A percentile compares a stretch with the other conserved stretches of the same genome.
Conservation (phyloP, 208 protist genomes). For the Leishmania braziliensis region DNA sequence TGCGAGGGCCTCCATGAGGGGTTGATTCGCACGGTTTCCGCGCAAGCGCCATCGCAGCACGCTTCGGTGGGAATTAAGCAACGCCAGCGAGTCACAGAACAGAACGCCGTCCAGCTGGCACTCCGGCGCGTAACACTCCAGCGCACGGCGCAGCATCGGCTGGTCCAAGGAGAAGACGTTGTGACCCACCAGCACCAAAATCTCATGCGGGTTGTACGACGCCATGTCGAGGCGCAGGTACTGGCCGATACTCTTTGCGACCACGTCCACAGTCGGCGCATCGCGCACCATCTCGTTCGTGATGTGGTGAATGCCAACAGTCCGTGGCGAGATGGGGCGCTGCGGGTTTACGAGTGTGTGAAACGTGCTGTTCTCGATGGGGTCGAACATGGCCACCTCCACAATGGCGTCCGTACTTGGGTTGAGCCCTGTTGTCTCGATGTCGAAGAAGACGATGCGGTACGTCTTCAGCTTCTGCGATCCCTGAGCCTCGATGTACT, state of each 20-base stretch:
- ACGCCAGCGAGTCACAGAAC: constrained; percentile 80
- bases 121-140: constrained; percentile 43
- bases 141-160: constrained; percentile 76
- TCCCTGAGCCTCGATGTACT: constrained; percentile 39
- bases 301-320: constrained; percentile 85
- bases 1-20: constrained; percentile 58
- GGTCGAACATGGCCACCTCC: constrained; percentile 86
- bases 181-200: constrained; percentile 81
- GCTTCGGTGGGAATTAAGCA: constrained; percentile 37
- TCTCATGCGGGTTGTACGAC: constrained; percentile 50
- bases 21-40: constrained; percentile 27
- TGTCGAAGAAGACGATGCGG: constrained; percentile 80
- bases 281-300: constrained; percentile 68
- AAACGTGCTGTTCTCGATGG: constrained; percentile 76
- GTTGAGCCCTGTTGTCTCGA: constrained; percentile 90
- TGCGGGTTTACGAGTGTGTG: constrained; percentile 77
- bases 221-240: constrained; percentile 67
- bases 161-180: constrained; percentile 87
- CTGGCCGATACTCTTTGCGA: constrained; percentile 52
- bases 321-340: constrained; percentile 61
- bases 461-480: constrained; percentile 29
- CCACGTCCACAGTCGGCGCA: constrained; percentile 60
- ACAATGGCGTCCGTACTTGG: constrained; percentile 77
- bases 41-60: constrained; percentile 10
- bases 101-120: constrained; percentile 61